These are phyloP conservation scores for Lentinula detonsa DNA, from an alignment of 768 basidiomycete genomes.

Conservation along the genomic window DNA sequence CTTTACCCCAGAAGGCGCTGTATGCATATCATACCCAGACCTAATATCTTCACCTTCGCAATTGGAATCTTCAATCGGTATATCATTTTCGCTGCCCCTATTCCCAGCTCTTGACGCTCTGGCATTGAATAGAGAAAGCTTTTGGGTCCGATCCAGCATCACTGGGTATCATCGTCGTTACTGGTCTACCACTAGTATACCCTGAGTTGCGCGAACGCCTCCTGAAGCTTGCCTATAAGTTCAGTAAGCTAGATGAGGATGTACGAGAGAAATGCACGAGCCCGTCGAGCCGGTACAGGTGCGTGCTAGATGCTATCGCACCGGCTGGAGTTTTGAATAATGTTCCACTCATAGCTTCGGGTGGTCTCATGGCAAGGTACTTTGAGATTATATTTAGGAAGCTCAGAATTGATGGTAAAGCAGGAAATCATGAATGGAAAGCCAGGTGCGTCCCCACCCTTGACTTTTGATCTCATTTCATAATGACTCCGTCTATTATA, in stretches of 20 bases:
- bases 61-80: slow-evolving; percentile 59
- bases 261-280: slow-evolving; percentile 73
- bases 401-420: background rate
- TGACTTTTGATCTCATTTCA: background rate
- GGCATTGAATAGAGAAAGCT: slow-evolving; percentile 49
- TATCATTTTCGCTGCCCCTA: slow-evolving; percentile 10
- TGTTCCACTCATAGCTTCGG: slow-evolving; percentile 56
- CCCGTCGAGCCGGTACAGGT: slow-evolving; percentile 71
- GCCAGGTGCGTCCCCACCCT: slow-evolving; percentile 43
- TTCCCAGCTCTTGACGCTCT: background rate
- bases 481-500: background rate
- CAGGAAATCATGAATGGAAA: slow-evolving; percentile 96
- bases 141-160: slow-evolving; percentile 77
- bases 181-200: slow-evolving; percentile 73
- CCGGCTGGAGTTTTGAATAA: background rate
- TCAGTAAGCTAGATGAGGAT: slow-evolving; percentile 64
- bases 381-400: background rate
- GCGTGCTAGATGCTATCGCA: slow-evolving; percentile 12
- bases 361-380: slow-evolving; percentile 95
- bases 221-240: slow-evolving; percentile 68
- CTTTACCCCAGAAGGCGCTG: slow-evolving; percentile 41
- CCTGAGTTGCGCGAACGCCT: slow-evolving; percentile 58
- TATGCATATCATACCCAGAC: slow-evolving; percentile 57
- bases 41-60: slow-evolving; percentile 48
- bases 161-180: slow-evolving; percentile 77